phyloP scores from a whole-genome alignment of 441 rosid species.

The Hypseocharis bilobata region DNA sequence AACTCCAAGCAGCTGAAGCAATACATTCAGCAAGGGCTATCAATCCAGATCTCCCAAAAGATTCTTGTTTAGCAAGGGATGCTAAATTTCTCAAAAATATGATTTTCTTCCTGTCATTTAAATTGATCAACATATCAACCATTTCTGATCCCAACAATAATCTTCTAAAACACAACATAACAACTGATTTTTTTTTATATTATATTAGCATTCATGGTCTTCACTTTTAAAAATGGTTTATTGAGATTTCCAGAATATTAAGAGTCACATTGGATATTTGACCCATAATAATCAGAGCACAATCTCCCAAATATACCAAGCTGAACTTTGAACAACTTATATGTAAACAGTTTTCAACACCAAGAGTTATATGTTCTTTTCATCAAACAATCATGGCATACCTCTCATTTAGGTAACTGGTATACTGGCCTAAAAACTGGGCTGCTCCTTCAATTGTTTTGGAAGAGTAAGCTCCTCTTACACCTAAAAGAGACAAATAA shows the following conservation, averaged over 20 bases:
- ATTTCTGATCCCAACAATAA: background rate
- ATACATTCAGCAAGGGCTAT: slow-evolving; percentile 77
- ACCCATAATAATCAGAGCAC: background rate
- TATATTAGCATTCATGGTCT: background rate
- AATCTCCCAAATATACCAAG: background rate
- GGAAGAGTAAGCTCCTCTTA: slow-evolving; percentile 69
- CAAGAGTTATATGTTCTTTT: background rate
- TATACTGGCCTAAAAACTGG: slow-evolving; percentile 49
- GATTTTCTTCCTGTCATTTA: slow-evolving; percentile 44
- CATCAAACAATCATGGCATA: slow-evolving; percentile 22
- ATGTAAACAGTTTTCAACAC: background rate
- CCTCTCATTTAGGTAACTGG: slow-evolving; percentile 47
- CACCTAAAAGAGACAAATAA: slow-evolving; percentile 38
- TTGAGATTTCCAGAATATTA: background rate
- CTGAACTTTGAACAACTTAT: background rate
- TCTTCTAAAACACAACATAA: background rate
- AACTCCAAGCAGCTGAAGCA: slow-evolving; percentile 54
- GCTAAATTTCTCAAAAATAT: slow-evolving; percentile 57
- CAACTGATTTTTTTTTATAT: background rate
- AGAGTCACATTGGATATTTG: background rate
- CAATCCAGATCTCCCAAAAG: slow-evolving; percentile 87
- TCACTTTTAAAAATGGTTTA: background rate
- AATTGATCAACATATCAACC: slow-evolving; percentile 12
- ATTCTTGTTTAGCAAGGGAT: slow-evolving; percentile 55
- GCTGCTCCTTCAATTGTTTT: slow-evolving; percentile 53